These are phyloP conservation scores for Vaccinium myrtillus DNA, from an alignment of 148 eudicot genomes.

Conservation along the genomic window DNA sequence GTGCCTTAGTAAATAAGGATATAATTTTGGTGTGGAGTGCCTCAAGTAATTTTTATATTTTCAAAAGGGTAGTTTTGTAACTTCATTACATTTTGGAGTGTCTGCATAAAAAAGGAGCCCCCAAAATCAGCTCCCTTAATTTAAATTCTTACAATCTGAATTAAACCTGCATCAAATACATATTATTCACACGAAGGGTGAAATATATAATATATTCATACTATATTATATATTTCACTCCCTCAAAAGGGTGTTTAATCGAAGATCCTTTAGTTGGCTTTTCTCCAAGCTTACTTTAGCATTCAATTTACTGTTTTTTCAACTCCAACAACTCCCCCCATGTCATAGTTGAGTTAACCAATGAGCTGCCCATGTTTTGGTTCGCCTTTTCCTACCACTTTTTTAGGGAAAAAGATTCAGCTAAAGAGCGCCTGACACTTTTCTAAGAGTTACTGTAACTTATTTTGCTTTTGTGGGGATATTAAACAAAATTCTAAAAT, in stretches of 20 bases:
- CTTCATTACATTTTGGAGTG: no score
- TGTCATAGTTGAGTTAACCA: not conserved
- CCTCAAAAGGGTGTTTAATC: not conserved
- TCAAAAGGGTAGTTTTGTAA: no score
- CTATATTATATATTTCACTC: not conserved
- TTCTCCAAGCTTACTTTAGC: not conserved
- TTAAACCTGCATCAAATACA: no score
- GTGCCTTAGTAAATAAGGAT: no score
- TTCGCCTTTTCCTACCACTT: not conserved
- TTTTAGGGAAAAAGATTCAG: not conserved
- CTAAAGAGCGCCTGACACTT: not conserved
- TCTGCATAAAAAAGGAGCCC: no score
- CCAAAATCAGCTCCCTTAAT: no score
- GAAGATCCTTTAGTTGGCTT: not conserved
- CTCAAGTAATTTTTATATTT: no score
- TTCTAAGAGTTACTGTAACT: not conserved
- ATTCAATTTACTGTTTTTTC: not conserved
- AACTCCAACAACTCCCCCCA: no score
- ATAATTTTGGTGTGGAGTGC: no score
- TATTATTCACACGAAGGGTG: no score
- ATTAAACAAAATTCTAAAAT: not conserved
- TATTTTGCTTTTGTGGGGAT: not conserved
- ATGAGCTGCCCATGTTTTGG: conserved; percentile 4
- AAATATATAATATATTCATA: no score
- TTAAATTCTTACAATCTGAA: no score